Percentiles rank a stretch among this genome's conserved stretches.
Evolutionary conservation across 2,329 filamentous ascomycete genomes (phyloP).

Genomic region (Bipolaris bicolor): DNA sequence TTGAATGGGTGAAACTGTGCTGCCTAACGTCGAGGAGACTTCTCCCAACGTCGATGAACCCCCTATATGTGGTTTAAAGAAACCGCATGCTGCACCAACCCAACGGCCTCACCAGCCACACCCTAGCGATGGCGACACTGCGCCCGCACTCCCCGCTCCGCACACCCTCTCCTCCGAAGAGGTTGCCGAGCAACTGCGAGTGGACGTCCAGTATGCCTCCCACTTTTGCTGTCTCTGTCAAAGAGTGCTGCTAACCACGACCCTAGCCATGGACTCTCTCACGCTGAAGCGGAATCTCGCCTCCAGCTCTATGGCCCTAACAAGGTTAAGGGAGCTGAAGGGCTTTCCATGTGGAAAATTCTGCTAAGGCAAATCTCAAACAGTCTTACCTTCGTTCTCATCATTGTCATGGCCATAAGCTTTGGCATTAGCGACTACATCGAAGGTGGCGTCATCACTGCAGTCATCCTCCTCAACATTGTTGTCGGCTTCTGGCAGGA

Average conservation of each 20-base stretch:
- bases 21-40: conserved; percentile 50
- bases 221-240: not conserved
- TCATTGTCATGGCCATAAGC: conserved; percentile 73
- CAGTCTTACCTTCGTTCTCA: conserved; percentile 73
- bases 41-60: conserved; percentile 49
- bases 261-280: conserved; percentile 65
- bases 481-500: conserved; percentile 65
- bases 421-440: conserved; percentile 70
- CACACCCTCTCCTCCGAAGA: conserved; percentile 47
- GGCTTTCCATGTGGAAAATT: conserved; percentile 75
- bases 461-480: conserved; percentile 71
- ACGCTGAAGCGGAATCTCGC: conserved; percentile 67
- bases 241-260: conserved; percentile 31
- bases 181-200: conserved; percentile 45
- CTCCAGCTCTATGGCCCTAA: conserved; percentile 72
- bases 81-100: conserved; percentile 35
- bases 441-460: conserved; percentile 67
- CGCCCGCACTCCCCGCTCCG: conserved; percentile 37
- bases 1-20: conserved; percentile 53
- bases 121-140: conserved; percentile 25
- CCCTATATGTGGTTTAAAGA: conserved; percentile 51
- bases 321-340: conserved; percentile 72
- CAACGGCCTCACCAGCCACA: conserved; percentile 32
- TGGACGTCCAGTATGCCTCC: conserved; percentile 41
- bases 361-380: conserved; percentile 78